These are phyloP conservation scores for Elsinoe perseae DNA, from an alignment of 2,329 filamentous ascomycete genomes.

Conservation along the genomic window DNA sequence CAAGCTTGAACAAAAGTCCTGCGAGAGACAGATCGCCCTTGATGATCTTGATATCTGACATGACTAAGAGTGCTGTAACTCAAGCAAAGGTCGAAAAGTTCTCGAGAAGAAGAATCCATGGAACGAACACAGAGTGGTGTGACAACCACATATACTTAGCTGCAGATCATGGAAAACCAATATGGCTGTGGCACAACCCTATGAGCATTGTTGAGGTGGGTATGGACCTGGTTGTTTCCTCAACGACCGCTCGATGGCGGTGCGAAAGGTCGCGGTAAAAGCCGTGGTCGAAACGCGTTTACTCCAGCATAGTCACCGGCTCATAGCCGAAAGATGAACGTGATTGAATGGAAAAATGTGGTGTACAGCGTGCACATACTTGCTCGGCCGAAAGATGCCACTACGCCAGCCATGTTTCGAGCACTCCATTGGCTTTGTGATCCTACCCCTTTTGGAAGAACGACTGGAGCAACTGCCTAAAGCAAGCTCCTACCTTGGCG, in stretches of 20 bases:
- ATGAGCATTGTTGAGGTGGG: neutral
- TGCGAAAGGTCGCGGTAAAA: neutral
- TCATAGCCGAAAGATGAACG: neutral
- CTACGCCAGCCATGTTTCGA: neutral
- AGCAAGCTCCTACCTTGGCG: neutral
- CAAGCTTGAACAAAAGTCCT: neutral
- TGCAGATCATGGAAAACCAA: neutral
- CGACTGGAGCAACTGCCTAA: neutral
- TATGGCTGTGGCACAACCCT: neutral
- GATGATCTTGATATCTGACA: neutral
- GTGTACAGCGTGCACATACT: neutral
- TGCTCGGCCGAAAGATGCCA: neutral
- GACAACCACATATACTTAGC: neutral
- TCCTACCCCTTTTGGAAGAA: constrained; percentile 1
- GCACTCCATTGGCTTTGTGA: constrained; percentile 3
- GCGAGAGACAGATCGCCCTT: neutral
- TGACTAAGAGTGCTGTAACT: neutral
- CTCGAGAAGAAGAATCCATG: neutral
- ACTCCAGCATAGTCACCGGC: neutral
- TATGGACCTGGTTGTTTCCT: neutral
- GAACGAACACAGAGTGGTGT: neutral
- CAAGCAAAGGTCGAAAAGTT: neutral
- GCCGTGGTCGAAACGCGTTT: neutral
- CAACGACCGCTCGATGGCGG: neutral
- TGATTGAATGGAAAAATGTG: neutral